Base-by-base conservation (phyloP, 1,139 yeast genomes). In the Wickerhamomyces sp. region DNA sequence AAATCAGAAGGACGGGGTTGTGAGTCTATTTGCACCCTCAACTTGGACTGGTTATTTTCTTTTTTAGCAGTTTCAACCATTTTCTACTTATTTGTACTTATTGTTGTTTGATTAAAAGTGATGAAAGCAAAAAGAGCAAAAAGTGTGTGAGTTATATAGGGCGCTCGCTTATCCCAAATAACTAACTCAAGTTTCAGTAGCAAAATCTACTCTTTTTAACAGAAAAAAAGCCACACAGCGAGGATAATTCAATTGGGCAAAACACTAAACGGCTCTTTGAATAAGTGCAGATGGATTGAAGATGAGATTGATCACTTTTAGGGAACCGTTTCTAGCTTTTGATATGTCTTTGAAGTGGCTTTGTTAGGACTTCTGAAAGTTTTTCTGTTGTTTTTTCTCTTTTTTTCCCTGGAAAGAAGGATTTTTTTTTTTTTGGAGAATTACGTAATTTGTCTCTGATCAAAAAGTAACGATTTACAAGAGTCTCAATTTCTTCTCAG, bases 1-100 rank as follows among this genome's bases (percentile, higher is more conserved):
- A 78, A 50, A 23, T 62, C 66, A 30, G 67, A 57, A 10, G 71
- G 68, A 6, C 66, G 42, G 11, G 44, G 38, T 29, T 44, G 43
- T 18, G 26, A n/a, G 6, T 40, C 44, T 11, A 35, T 30, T 10
- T 35, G 40, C 4, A 38, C 13, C 26, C 39, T 48, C 39, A 41
- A 37, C 29, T 49, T 50, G 15, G 37, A 35, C 6, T 44, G 39
- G 26, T 50, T 48, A 15, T 36, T 30, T 4, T 42, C 45, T 41
- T 41, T 43, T 30, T 40, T 45, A 37, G 18, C 34, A 13, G 34
- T 10, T 8, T 37, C 40, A 30, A 37, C 30, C 40, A 37, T 37
- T 14, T 15, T 29, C 31, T 29, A 29, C 6, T 37, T 33, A 13
- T 40, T 32, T 13, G 43, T 45, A 18, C 10, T 29, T 29, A 6